These are phyloP conservation scores for Vachellia pachyceras DNA, from an alignment of 306 rosid genomes.

Conservation along the genomic window DNA sequence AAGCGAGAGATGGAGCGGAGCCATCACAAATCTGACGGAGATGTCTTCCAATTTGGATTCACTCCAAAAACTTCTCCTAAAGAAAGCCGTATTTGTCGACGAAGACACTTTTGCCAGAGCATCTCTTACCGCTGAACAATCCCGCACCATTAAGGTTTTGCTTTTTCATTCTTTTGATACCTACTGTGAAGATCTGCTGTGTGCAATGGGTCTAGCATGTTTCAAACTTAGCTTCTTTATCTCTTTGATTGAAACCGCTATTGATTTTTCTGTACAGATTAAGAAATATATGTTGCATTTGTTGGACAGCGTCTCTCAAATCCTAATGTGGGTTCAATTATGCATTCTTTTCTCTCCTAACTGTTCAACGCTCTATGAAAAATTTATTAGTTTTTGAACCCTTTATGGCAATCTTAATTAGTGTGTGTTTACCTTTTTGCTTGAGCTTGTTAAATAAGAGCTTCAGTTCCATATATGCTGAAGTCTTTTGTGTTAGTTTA, in stretches of 20 bases:
- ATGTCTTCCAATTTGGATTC: conserved; percentile 81
- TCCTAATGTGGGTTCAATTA: not conserved
- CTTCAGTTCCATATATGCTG: not conserved
- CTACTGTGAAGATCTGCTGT: not conserved
- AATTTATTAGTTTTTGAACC: not conserved
- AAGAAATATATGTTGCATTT: not conserved
- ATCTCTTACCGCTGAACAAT: conserved; percentile 86
- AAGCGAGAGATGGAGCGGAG: conserved; percentile 88
- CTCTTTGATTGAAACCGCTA: not conserved
- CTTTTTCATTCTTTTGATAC: not conserved
- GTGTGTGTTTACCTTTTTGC: not conserved
- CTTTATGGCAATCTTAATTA: not conserved
- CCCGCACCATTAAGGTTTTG: conserved; percentile 80
- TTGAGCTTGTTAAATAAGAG: not conserved
- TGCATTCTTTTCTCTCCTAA: not conserved
- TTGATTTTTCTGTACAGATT: not conserved
- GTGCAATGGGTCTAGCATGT: not conserved
- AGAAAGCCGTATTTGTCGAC: conserved; percentile 89
- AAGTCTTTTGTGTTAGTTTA: not conserved
- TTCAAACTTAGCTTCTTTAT: not conserved
- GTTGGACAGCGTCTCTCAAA: not conserved
- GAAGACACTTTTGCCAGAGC: conserved; percentile 85
- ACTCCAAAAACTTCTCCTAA: conserved; percentile 81
- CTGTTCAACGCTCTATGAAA: not conserved
- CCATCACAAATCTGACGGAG: conserved; percentile 83